Evolutionary conservation across 371 early-diverging fungal species (phyloP), one percentile per base, ranked within the genome.

Genomic region (Mortierella sp.): DNA sequence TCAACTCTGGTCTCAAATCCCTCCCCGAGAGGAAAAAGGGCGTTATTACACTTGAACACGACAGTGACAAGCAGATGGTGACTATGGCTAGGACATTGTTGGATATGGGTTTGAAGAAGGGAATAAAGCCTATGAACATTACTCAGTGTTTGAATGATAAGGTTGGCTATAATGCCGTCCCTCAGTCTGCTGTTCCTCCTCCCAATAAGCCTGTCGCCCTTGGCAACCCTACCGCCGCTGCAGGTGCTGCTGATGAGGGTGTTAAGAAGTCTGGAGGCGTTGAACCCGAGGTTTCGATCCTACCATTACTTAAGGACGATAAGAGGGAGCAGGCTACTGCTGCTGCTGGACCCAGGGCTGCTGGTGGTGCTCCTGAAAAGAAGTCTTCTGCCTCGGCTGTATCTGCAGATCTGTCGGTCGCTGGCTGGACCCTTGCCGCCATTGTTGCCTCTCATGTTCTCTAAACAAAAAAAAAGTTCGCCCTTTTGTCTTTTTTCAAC

Each of bases 11-110:
- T 13, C 69, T 83, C 11, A 8, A 57, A 5, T 11, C 61, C 1
- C 77, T 83, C 13, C 57, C 77, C 2, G 5, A 50, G 0, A 77
- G 79, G n/a, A 51, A 64, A 0, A 50, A 64, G 5, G 83, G 83
- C 51, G 80, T 79, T 59, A 77, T 83, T 75, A 71, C 87, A 14
- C 77, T 87, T 50, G 74, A 87, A 44, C 79, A 87, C 67, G 79
- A 87, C 40, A 64, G 87, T 37, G 76, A 87, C 43, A 53, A 26
- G 24, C 71, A 64, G 50, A 75, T 74, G 76, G 83, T 83, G 79
- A 73, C 86, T 55, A 81, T 83, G 80, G 80, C 83, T 8, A 54
- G 75, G 21, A 83, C 83, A 0, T 37, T 83, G 5, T 46, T 83
- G 44, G 76, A 76, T 13, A 83, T 83, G 83, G 83, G 83, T 21